phyloP scores from a whole-genome alignment of 192 early-diverging fungal genomes.

The Linderina pennispora region DNA sequence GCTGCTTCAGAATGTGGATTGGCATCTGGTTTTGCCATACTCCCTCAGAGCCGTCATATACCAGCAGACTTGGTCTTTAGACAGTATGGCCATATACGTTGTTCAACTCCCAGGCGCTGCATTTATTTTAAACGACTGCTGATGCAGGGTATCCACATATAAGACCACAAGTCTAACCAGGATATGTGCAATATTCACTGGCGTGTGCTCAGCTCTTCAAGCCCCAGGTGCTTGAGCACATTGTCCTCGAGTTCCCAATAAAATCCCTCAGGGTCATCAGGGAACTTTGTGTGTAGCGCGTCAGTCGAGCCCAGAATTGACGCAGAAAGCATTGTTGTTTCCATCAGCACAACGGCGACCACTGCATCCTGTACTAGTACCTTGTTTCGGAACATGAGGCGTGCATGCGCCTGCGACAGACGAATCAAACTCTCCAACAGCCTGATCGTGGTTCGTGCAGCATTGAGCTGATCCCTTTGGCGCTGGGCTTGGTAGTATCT shows the following conservation, averaged over 20 bases:
- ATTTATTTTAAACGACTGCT: no score
- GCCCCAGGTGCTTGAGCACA: conserved; percentile 43
- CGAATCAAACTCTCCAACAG: conserved; percentile 60
- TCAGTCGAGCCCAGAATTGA: conserved; percentile 47
- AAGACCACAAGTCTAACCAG: no score
- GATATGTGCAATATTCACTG: no score
- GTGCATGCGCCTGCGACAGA: conserved; percentile 57
- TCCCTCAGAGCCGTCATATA: no score
- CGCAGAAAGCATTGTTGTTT: conserved; percentile 53
- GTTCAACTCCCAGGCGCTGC: no score
- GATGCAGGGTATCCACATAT: no score
- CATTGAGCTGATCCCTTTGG: conserved; percentile 54
- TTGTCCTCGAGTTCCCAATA: conserved; percentile 32
- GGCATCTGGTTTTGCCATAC: no score
- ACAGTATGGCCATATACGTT: no score
- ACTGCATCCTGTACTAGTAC: conserved; percentile 61
- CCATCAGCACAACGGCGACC: conserved; percentile 54
- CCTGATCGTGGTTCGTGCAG: conserved; percentile 67
- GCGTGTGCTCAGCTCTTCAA: conserved; percentile 44
- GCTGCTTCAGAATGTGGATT: no score
- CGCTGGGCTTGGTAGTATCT: conserved; percentile 71
- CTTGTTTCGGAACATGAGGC: conserved; percentile 54
- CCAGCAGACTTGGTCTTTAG: no score
- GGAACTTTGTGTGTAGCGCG: conserved; percentile 54
- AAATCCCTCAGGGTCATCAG: conserved; percentile 50